These are phyloP conservation scores for Austroboletus niveus DNA, from an alignment of 1,284 basidiomycete genomes.

Conservation along the genomic window DNA sequence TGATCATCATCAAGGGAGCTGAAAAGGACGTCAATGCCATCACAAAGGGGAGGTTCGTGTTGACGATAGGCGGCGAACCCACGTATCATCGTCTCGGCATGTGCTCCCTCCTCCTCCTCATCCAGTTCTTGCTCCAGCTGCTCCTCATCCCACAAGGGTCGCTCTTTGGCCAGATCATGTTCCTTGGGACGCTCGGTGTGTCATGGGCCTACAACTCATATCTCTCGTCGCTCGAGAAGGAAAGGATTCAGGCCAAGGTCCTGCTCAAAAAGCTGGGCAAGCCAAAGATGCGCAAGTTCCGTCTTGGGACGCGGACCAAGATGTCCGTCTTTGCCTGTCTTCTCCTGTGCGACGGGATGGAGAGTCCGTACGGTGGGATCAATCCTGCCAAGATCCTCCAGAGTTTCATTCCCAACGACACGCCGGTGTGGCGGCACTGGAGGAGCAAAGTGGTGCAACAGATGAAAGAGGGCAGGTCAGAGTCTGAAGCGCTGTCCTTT, in stretches of 20 bases:
- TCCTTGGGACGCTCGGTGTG: constrained; percentile 22
- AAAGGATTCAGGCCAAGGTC: constrained; percentile 24
- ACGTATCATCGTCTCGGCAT: constrained; percentile 5
- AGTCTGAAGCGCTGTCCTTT: not conserved
- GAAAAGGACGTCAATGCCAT: not conserved
- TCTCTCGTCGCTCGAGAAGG: constrained; percentile 27
- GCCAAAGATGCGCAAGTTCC: constrained; percentile 12
- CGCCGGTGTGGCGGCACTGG: constrained; percentile 29
- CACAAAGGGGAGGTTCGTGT: not conserved
- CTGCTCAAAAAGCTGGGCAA: constrained; percentile 13
- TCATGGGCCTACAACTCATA: constrained; percentile 30
- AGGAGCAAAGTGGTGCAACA: constrained; percentile 25
- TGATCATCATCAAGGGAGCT: not conserved
- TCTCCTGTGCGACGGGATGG: constrained; percentile 10
- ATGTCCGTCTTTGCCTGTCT: constrained; percentile 21
- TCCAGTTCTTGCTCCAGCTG: constrained; percentile 28
- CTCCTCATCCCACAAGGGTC: constrained; percentile 27
- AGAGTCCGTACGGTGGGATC: not conserved
- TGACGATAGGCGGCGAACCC: not conserved
- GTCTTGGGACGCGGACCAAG: constrained; percentile 11
- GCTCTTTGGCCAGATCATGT: constrained; percentile 31
- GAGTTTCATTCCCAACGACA: constrained; percentile 29
- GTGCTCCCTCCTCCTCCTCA: constrained; percentile 16
- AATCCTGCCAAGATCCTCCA: constrained; percentile 20
- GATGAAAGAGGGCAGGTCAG: constrained; percentile 11